phyloP scores from a whole-genome alignment of 2,329 filamentous ascomycete genomes.

The Colletotrichum sp. region DNA sequence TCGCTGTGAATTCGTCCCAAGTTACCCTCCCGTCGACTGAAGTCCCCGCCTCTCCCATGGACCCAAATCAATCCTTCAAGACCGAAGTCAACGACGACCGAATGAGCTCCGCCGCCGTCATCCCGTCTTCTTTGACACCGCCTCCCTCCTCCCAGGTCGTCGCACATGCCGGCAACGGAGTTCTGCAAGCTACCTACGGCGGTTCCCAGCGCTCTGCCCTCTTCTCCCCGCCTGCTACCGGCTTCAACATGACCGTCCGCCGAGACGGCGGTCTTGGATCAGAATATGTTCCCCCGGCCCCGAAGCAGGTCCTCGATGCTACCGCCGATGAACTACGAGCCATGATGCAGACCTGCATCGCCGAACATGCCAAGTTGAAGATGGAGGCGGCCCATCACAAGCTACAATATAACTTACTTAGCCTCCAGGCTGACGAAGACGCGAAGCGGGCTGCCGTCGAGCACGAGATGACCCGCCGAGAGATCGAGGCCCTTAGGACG shows the following conservation, averaged over 20 bases:
- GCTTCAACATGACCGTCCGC: constrained; percentile 35
- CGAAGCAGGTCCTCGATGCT: constrained; percentile 57
- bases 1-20: constrained; percentile 46
- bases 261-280: constrained; percentile 16
- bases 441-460: constrained; percentile 89
- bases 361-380: constrained; percentile 67
- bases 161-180: constrained; percentile 31
- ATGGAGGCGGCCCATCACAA: constrained; percentile 91
- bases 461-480: constrained; percentile 86
- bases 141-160: constrained; percentile 60
- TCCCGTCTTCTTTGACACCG: constrained; percentile 63
- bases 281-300: constrained; percentile 53
- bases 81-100: constrained; percentile 55
- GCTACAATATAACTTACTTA: constrained; percentile 84
- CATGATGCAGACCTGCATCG: constrained; percentile 60
- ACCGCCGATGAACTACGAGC: constrained; percentile 59
- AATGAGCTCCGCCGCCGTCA: constrained; percentile 45
- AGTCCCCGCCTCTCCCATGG: constrained; percentile 56
- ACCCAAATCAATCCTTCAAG: constrained; percentile 53
- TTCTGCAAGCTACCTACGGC: constrained; percentile 32
- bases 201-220: constrained; percentile 53
- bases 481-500: constrained; percentile 82
- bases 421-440: constrained; percentile 83
- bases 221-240: constrained; percentile 60
- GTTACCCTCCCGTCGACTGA: constrained; percentile 64